These are phyloP conservation scores for Fusarium sp. DNA, from an alignment of 2,329 filamentous ascomycete genomes.

Conservation along the genomic window DNA sequence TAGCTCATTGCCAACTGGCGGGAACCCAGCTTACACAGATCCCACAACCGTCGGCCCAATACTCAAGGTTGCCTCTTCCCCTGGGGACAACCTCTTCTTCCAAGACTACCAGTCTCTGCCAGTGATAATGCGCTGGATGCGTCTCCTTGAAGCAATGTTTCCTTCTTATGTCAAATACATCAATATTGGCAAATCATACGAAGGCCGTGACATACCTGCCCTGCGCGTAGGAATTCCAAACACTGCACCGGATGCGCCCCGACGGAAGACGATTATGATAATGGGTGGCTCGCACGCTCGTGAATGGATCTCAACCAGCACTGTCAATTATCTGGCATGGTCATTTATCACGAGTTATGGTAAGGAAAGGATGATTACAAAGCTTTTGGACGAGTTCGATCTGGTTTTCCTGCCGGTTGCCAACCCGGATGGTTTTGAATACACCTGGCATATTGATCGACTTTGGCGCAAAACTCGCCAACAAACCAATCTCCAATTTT, in stretches of 20 bases:
- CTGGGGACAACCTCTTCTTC: slow-evolving; percentile 85
- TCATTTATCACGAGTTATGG: slow-evolving; percentile 86
- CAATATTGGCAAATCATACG: slow-evolving; percentile 85
- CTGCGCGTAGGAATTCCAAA: slow-evolving; percentile 76
- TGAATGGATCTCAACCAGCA: slow-evolving; percentile 96
- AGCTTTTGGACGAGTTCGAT: slow-evolving; percentile 85
- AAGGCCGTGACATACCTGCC: slow-evolving; percentile 87
- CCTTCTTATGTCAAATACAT: slow-evolving; percentile 80
- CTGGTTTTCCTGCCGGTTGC: slow-evolving; percentile 88
- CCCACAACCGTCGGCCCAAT: slow-evolving; percentile 48
- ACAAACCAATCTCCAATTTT: slow-evolving; percentile 83
- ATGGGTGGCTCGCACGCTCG: slow-evolving; percentile 91
- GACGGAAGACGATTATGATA: slow-evolving; percentile 82
- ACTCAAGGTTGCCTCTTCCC: slow-evolving; percentile 51
- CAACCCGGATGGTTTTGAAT: slow-evolving; percentile 95
- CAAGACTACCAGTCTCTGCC: slow-evolving; percentile 89
- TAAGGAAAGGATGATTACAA: slow-evolving; percentile 77
- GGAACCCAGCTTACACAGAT: slow-evolving; percentile 30
- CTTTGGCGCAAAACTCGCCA: slow-evolving; percentile 97
- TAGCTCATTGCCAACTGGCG: slow-evolving; percentile 57
- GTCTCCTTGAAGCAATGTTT: slow-evolving; percentile 89
- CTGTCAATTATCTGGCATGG: slow-evolving; percentile 91
- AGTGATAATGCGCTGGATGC: slow-evolving; percentile 91
- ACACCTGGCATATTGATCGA: slow-evolving; percentile 91
- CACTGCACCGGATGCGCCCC: slow-evolving; percentile 57